phyloP scores from a whole-genome alignment of 2,329 filamentous ascomycete species.

The Huntiella bhutanensis region DNA sequence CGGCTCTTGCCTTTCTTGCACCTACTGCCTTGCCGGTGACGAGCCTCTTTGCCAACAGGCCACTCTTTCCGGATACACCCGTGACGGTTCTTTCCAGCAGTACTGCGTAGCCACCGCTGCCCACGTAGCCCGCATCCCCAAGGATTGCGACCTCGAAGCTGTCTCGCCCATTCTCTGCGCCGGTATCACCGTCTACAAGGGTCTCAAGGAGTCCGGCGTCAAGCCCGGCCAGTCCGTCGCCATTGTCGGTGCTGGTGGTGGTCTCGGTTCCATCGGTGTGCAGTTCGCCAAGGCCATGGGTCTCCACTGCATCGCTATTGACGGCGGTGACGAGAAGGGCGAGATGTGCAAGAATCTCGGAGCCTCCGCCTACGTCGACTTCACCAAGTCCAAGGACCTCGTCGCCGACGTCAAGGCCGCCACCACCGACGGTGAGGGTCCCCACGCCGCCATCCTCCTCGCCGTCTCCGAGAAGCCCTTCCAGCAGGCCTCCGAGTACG shows the following conservation, averaged over 20 bases:
- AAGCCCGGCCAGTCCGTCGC: constrained; percentile 60
- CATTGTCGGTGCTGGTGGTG: constrained; percentile 72
- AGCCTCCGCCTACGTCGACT: constrained; percentile 61
- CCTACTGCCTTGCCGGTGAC: constrained; percentile 63
- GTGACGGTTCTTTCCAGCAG: constrained; percentile 86
- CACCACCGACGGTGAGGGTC: constrained; percentile 63
- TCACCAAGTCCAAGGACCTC: constrained; percentile 53
- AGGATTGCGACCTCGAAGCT: constrained; percentile 55
- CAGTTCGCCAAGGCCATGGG: constrained; percentile 92
- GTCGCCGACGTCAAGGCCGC: constrained; percentile 69
- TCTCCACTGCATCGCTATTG: constrained; percentile 60
- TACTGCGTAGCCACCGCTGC: constrained; percentile 76
- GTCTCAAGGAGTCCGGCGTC: constrained; percentile 65
- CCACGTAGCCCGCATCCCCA: constrained; percentile 66
- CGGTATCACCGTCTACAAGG: constrained; percentile 79
- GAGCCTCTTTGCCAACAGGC: constrained; percentile 67
- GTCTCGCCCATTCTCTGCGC: constrained; percentile 69
- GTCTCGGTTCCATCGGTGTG: constrained; percentile 58
- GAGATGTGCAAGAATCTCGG: constrained; percentile 52
- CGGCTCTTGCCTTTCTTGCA: constrained; percentile 64
- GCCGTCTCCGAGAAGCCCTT: constrained; percentile 83
- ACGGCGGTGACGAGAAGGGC: constrained; percentile 65
- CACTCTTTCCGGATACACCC: constrained; percentile 71
- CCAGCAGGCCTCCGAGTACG: constrained; percentile 81
- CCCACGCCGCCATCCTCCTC: constrained; percentile 71